Base-by-base conservation (phyloP, 441 rosid species). In the Arabidopsis lyrata region DNA sequence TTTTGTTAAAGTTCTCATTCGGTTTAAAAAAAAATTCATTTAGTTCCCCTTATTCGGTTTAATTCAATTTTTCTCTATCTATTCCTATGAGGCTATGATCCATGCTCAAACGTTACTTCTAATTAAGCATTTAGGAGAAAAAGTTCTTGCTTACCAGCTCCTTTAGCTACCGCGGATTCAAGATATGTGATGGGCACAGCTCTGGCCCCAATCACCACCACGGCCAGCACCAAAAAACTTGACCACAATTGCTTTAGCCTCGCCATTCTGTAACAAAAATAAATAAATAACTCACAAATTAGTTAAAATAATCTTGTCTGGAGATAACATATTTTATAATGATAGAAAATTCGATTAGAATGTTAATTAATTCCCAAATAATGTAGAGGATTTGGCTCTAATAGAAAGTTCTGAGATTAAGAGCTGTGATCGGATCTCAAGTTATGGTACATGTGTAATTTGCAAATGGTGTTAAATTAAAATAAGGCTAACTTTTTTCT, bases 171-270 rank as follows among this genome's bases (percentile, higher is more conserved):
- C 4, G 90, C 94, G 42, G 71, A 86, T 39, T 75, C 77, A 52
- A 92, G 85, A 82, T 86, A 84, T 38, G 96, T 90, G 58, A 92
- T 95, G 20, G 81, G 81, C 60, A 77, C 81, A 61, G 74, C 69
- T 47, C 74, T 78, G 5, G 86, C 90, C 45, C 70, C 73, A 15
- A 77, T 67, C 74, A 61, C 74, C 52, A 62, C 66, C 50, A 77
- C 48, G 1, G 66, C 74, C 67, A 77, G 27, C 9, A 77, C 47
- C 24, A 77, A 2, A 0, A 77, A 2, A 72, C 77, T 73, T 61
- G 70, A 60, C 74, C 81, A 72, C 31, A 66, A 1, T 61, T 72
- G 81, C 14, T 54, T 72, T 8, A 35, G 56, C 41, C 27, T 72
- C 35, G 6, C 47, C 77, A 77, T 77, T 59, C 81, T 77, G 45